These are phyloP conservation scores for Xylogone sp. DNA, from an alignment of 2,329 filamentous ascomycete species.

Conservation along the genomic window DNA sequence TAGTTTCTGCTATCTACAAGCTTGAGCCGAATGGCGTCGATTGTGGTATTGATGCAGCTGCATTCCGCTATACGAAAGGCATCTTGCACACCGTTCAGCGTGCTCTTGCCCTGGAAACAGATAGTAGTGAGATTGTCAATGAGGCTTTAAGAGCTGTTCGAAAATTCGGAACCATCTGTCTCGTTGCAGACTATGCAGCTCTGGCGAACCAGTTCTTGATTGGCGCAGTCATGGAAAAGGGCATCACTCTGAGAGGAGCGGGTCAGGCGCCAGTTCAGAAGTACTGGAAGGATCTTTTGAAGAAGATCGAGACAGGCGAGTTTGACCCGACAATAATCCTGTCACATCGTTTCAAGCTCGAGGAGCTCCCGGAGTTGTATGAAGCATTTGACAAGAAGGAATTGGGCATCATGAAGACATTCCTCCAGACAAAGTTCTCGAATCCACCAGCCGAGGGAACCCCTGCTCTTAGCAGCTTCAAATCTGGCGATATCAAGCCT, in stretches of 20 bases:
- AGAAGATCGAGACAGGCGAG: background rate
- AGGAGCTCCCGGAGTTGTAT: background rate
- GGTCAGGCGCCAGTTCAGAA: constrained; percentile 21
- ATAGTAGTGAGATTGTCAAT: constrained; percentile 25
- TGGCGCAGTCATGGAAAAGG: constrained; percentile 30
- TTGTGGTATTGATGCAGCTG: constrained; percentile 27
- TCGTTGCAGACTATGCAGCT: constrained; percentile 28
- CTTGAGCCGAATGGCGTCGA: constrained; percentile 27
- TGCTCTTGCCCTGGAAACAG: constrained; percentile 19
- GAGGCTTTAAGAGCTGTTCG: constrained; percentile 26
- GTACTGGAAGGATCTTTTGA: background rate
- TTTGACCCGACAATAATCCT: background rate
- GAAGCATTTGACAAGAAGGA: background rate
- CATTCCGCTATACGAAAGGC: constrained; percentile 22
- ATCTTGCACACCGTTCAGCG: constrained; percentile 20
- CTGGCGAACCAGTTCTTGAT: constrained; percentile 27
- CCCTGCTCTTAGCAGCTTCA: background rate
- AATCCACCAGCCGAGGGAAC: background rate
- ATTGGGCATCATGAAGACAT: background rate
- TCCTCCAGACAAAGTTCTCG: background rate
- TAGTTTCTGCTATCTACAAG: constrained; percentile 27
- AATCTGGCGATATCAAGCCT: background rate
- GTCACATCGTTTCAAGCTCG: background rate
- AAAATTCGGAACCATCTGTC: constrained; percentile 26
- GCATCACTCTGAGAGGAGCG: constrained; percentile 25